Conservation (phyloP, 441 rosid species). For the Gossypium laxum region DNA sequence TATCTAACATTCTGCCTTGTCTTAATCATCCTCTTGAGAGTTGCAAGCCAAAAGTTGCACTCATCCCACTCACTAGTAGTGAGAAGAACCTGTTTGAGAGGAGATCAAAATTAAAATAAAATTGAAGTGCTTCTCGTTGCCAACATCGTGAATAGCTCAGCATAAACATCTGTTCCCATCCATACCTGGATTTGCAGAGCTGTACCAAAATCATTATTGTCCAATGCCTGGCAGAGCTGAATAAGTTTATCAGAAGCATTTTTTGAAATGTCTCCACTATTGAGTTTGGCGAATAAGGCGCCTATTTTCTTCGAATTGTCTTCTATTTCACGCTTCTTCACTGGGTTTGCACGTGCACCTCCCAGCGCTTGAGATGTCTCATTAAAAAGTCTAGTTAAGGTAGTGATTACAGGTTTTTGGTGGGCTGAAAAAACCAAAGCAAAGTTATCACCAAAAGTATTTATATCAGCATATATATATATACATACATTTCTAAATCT, state of each 20-base stretch:
- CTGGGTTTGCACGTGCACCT: slow-evolving; percentile 84
- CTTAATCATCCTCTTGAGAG: slow-evolving; percentile 91
- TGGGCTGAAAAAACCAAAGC: slow-evolving; percentile 42
- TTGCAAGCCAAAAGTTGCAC: slow-evolving; percentile 92
- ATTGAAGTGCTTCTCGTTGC: background rate
- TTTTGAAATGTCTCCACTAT: slow-evolving; percentile 78
- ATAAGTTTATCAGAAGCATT: slow-evolving; percentile 88
- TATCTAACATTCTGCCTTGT: slow-evolving; percentile 70
- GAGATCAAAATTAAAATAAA: background rate
- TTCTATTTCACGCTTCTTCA: slow-evolving; percentile 88
- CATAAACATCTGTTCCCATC: background rate
- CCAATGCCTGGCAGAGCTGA: slow-evolving; percentile 86
- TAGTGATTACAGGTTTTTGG: slow-evolving; percentile 57
- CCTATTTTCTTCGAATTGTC: slow-evolving; percentile 92
- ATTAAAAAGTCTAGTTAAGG: slow-evolving; percentile 76
- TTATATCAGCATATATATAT: background rate
- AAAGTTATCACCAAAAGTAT: background rate
- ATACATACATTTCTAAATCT: background rate
- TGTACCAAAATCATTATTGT: slow-evolving; percentile 59
- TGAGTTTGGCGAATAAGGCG: slow-evolving; percentile 84
- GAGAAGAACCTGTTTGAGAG: slow-evolving; percentile 55
- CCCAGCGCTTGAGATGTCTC: slow-evolving; percentile 96
- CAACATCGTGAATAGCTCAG: background rate
- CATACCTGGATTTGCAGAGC: slow-evolving; percentile 88
- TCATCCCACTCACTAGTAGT: slow-evolving; percentile 98